A percentile compares a stretch with the other conserved stretches of the same genome.
phyloP scores from a whole-genome alignment of 2,329 filamentous ascomycete species.

The Zymoseptoria brevis region DNA sequence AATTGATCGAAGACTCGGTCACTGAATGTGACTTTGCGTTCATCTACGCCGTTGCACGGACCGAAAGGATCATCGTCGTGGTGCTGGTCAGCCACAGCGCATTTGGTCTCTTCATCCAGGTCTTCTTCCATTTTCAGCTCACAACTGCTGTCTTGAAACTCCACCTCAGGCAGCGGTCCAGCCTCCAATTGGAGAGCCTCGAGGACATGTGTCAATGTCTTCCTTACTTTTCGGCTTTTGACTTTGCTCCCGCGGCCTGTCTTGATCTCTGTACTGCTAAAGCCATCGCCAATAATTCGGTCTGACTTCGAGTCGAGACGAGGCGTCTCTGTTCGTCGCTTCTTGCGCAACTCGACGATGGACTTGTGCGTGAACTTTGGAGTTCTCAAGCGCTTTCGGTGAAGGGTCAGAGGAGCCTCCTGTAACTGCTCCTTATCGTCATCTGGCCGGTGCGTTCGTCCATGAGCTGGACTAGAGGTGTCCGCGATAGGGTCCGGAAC shows the following conservation, averaged over 20 bases:
- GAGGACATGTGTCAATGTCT: slow-evolving; percentile 7
- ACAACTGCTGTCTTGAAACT: slow-evolving; percentile 11
- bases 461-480: slow-evolving; percentile 1
- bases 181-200: slow-evolving; percentile 11
- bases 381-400: slow-evolving; percentile 17
- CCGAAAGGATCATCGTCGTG: neutral
- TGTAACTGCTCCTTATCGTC: neutral
- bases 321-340: slow-evolving; percentile 4
- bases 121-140: slow-evolving; percentile 6
- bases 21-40: slow-evolving; percentile 15
- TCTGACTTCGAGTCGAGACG: neutral
- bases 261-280: slow-evolving; percentile 15
- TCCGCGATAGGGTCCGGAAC: slow-evolving; percentile 15
- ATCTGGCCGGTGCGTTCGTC: neutral
- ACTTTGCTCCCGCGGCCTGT: neutral
- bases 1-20: slow-evolving; percentile 16
- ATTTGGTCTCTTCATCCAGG: neutral
- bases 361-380: slow-evolving; percentile 17
- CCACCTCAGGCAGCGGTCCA: slow-evolving; percentile 23
- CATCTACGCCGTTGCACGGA: neutral
- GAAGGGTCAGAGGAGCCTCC: slow-evolving; percentile 13
- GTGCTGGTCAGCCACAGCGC: neutral
- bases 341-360: slow-evolving; percentile 9
- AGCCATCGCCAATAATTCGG: slow-evolving; percentile 15
- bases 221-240: slow-evolving; percentile 1